Conservation (phyloP, 225 moss, liverwort and hornwort species). For the Takakia lepidozioides region DNA sequence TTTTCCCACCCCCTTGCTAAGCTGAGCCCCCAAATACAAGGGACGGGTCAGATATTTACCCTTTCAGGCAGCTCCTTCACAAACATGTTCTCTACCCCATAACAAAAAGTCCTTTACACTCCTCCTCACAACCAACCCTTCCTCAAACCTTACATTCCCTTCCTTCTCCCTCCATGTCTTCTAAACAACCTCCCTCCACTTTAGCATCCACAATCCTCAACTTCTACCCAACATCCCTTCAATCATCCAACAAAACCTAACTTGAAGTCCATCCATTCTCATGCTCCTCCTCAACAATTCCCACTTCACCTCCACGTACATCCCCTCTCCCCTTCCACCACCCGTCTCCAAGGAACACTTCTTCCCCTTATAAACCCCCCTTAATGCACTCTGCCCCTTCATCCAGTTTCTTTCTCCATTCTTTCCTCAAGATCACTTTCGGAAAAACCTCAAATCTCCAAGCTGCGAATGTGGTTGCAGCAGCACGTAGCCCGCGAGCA, state of each 20-base stretch:
- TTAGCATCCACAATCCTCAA: slow-evolving; percentile 25
- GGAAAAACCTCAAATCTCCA: too few species aligned
- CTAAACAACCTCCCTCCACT: slow-evolving; percentile 23
- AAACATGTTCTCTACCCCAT: slow-evolving; percentile 21
- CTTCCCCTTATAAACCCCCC: too few species aligned
- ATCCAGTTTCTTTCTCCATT: slow-evolving; percentile 14
- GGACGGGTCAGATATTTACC: slow-evolving; percentile 31
- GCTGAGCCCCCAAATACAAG: slow-evolving; percentile 41
- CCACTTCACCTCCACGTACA: slow-evolving; percentile 37
- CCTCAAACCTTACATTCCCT: slow-evolving; percentile 25
- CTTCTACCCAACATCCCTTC: slow-evolving; percentile 8
- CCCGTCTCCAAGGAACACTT: slow-evolving; percentile 2
- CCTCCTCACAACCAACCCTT: slow-evolving; percentile 2
- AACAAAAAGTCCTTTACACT: too few species aligned
- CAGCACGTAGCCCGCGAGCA: too few species aligned
- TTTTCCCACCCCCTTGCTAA: slow-evolving; percentile 39
- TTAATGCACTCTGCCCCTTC: too few species aligned
- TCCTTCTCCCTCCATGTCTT: slow-evolving; percentile 34
- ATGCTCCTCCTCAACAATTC: slow-evolving; percentile 21
- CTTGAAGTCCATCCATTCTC: too few species aligned
- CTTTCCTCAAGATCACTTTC: too few species aligned
- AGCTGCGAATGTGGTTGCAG: slow-evolving; percentile 41
- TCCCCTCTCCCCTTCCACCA: slow-evolving; percentile 12
- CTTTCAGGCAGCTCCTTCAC: slow-evolving; percentile 33
- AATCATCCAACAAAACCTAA: slow-evolving; percentile 18